phyloP scores from a whole-genome alignment of 257 asterid species.

The Solanum chiquidenum region DNA sequence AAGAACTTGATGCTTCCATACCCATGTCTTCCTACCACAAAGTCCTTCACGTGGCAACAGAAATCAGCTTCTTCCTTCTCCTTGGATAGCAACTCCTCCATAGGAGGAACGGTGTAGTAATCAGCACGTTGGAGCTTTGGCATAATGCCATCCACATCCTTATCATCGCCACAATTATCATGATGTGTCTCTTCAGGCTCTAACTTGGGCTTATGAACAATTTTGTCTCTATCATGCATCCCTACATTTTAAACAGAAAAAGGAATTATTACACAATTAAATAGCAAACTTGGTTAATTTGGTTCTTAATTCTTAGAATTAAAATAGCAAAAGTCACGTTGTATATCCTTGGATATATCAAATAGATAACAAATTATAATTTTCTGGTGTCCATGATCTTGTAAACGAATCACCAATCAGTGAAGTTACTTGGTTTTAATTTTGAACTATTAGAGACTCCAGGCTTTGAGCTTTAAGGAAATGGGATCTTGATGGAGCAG shows the following conservation, averaged over 20 bases:
- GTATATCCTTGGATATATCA: neutral
- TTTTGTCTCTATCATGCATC: neutral
- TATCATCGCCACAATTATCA: neutral
- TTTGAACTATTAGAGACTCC: neutral
- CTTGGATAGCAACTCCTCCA: slow-evolving; percentile 6
- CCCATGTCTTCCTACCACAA: slow-evolving; percentile 66
- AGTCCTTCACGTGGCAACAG: slow-evolving; percentile 59
- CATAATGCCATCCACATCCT: slow-evolving; percentile 4
- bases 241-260: neutral
- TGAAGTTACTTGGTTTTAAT: neutral
- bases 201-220: neutral
- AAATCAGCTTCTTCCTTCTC: slow-evolving; percentile 69
- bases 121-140: slow-evolving; percentile 15
- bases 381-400: neutral
- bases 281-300: neutral
- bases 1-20: slow-evolving; percentile 77
- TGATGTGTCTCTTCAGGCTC: neutral
- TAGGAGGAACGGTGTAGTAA: slow-evolving; percentile 14
- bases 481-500: neutral
- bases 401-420: neutral
- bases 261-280: neutral
- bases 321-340: neutral
- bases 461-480: neutral
- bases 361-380: neutral
- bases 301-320: neutral